Evolutionary conservation across 257 asterid species (phyloP).

Genomic region (Solanum clarkiae): DNA sequence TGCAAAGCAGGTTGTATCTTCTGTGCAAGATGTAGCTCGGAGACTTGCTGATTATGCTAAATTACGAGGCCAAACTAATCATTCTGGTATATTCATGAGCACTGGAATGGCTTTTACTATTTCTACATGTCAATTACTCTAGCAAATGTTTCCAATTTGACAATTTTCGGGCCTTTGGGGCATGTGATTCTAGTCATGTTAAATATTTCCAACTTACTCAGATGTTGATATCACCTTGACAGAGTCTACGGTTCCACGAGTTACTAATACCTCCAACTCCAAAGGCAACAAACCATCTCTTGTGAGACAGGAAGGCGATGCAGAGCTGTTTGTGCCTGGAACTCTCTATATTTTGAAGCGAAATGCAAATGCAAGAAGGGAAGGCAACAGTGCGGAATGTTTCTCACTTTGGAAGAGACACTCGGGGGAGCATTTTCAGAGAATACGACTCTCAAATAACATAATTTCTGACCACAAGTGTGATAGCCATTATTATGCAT

Average conservation of each 20-base stretch:
- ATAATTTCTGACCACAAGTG: constrained; percentile 81
- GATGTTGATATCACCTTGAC: neutral
- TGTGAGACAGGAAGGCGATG: constrained; percentile 4
- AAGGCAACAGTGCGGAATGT: constrained; percentile 17
- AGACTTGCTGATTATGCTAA: constrained; percentile 77
- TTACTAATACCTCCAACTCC: constrained; percentile 9
- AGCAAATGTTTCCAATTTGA: neutral
- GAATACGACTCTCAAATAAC: constrained; percentile 74
- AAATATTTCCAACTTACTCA: neutral
- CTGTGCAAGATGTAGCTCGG: constrained; percentile 80
- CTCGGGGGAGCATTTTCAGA: constrained; percentile 73
- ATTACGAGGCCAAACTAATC: constrained; percentile 35
- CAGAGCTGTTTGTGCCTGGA: constrained; percentile 70
- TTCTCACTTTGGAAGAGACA: constrained; percentile 65
- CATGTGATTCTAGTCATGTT: neutral
- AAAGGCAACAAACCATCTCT: constrained; percentile 8
- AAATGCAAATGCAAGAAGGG: constrained; percentile 23
- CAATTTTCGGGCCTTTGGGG: neutral
- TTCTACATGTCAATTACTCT: neutral
- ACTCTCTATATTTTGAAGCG: constrained; percentile 55
- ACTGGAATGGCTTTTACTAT: neutral
- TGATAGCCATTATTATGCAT: constrained; percentile 72
- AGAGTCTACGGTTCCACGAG: neutral
- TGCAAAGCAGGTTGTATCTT: constrained; percentile 78
- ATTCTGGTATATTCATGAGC: constrained; percentile 27